Evolutionary conservation across 768 basidiomycete genomes (phyloP).

Genomic region (Suillus plorans): DNA sequence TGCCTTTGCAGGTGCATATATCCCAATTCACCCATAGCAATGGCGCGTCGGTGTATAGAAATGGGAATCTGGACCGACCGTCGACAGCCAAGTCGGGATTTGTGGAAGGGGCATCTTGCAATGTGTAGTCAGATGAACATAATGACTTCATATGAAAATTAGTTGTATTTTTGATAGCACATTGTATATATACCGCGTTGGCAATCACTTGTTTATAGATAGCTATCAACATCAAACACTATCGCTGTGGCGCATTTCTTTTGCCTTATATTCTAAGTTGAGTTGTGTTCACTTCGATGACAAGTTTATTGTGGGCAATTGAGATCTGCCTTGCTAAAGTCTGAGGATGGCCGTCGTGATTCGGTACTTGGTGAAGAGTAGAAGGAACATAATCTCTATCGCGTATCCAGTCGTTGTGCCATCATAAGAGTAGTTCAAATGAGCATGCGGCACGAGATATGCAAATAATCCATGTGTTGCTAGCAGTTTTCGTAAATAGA

Average conservation of each 20-base stretch:
- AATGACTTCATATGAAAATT: neutral
- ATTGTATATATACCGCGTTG: neutral
- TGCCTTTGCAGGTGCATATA: constrained; percentile 10
- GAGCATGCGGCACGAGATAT: no score
- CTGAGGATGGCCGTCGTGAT: neutral
- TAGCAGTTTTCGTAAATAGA: no score
- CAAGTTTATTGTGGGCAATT: neutral
- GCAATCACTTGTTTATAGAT: neutral
- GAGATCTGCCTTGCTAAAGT: neutral
- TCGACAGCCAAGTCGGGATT: neutral
- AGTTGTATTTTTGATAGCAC: neutral
- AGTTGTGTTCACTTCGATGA: no score
- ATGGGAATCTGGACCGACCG: neutral
- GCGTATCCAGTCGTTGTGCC: neutral
- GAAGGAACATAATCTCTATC: neutral
- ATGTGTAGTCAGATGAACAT: neutral
- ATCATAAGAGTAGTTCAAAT: no score
- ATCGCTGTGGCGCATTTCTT: no score
- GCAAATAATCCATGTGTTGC: no score
- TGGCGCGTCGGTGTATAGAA: neutral
- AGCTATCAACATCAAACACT: no score
- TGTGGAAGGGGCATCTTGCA: neutral
- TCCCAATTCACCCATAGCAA: neutral
- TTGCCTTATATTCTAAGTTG: no score
- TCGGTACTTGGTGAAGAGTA: neutral